A percentile compares a stretch with the other conserved stretches of the same genome.
Conservation (phyloP, 805 yeast genomes). For the Yueomyces sp. region DNA sequence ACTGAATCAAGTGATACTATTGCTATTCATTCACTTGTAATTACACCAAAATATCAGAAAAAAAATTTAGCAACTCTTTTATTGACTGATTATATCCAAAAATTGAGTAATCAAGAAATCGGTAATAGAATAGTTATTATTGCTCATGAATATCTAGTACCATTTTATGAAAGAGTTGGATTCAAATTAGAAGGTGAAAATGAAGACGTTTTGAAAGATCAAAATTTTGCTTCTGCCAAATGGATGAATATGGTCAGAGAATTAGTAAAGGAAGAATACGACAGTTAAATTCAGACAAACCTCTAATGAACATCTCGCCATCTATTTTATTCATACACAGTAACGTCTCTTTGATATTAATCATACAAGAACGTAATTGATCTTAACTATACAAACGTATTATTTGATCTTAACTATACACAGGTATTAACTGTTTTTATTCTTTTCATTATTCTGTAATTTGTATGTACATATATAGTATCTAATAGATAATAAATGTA, state of each 20-base stretch:
- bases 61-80: constrained; percentile 72
- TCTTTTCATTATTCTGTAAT: no score
- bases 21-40: constrained; percentile 73
- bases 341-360: neutral
- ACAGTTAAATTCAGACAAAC: constrained; percentile 7
- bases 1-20: constrained; percentile 58
- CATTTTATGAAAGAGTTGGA: constrained; percentile 74
- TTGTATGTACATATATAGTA: no score
- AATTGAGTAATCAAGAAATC: constrained; percentile 73
- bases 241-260: constrained; percentile 28
- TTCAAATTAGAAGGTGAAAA: constrained; percentile 57
- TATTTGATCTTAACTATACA: no score
- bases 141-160: constrained; percentile 53
- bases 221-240: constrained; percentile 16
- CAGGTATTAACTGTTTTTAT: no score
- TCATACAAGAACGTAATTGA: no score
- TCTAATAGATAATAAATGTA: no score
- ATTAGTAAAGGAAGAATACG: constrained; percentile 24
- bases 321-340: neutral
- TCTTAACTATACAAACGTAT: no score
- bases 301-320: neutral
- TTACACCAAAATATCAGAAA: constrained; percentile 68
- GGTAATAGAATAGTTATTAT: constrained; percentile 67
- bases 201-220: constrained; percentile 16
- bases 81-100: constrained; percentile 81